A percentile compares a stretch with the other conserved stretches of the same genome.
Evolutionary conservation across 441 rosid genomes (phyloP).

Genomic region (Adansonia grandidieri): DNA sequence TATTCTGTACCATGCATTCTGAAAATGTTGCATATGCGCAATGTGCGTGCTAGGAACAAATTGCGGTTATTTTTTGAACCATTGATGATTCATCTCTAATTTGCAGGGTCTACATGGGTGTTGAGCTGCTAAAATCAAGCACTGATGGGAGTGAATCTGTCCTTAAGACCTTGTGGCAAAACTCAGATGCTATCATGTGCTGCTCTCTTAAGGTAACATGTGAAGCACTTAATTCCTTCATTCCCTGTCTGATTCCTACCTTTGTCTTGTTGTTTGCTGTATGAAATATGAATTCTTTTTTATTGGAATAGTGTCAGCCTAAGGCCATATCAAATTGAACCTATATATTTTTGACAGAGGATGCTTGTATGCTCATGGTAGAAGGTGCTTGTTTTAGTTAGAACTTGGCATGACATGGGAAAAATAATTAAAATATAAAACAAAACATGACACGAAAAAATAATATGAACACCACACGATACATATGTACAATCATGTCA

Average conservation of each 20-base stretch:
- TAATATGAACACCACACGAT: too few relatives aligned
- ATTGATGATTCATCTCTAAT: not conserved
- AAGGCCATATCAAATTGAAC: not conserved
- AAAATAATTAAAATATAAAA: not conserved
- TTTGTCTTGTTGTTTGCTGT: not conserved
- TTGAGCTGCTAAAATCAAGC: conserved; percentile 71
- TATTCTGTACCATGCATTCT: not conserved
- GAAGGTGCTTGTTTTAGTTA: not conserved
- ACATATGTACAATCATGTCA: too few relatives aligned
- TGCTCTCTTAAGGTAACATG: conserved; percentile 82
- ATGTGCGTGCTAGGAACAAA: not conserved
- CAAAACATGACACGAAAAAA: not conserved
- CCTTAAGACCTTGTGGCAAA: conserved; percentile 92
- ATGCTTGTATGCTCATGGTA: not conserved
- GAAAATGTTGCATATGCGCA: not conserved
- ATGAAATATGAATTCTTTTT: not conserved
- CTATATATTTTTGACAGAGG: not conserved
- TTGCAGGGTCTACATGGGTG: conserved; percentile 86
- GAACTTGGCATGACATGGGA: not conserved
- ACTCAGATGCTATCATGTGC: conserved; percentile 95
- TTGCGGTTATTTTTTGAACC: not conserved
- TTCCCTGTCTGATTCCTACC: not conserved
- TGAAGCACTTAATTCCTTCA: not conserved
- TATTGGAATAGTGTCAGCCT: not conserved
- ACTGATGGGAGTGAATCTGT: conserved; percentile 69